Conservation (phyloP, 768 basidiomycete species). For the Pisolithus albus region DNA sequence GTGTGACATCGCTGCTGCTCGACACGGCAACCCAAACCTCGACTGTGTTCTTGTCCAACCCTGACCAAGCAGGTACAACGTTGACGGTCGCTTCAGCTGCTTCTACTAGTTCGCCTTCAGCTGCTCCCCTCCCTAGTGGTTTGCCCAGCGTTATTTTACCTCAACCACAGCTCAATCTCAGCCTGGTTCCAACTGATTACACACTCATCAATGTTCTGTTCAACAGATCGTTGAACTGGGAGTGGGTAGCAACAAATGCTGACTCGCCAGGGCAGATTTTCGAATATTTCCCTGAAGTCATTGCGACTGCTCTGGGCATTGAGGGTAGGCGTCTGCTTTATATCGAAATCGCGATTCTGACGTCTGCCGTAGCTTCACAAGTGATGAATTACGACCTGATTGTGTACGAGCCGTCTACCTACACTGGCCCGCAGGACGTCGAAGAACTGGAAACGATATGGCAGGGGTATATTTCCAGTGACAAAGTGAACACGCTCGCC, state of each 20-base stretch:
- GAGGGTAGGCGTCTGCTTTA: slow-evolving; percentile 26
- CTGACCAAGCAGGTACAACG: slow-evolving; percentile 33
- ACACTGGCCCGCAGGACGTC: slow-evolving; percentile 42
- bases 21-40: slow-evolving; percentile 15
- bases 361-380: slow-evolving; percentile 23
- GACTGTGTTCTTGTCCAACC: slow-evolving; percentile 26
- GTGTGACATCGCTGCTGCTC: slow-evolving; percentile 29
- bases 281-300: slow-evolving; percentile 51
- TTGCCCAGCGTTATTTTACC: slow-evolving; percentile 61
- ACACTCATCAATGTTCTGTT: slow-evolving; percentile 63
- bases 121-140: slow-evolving; percentile 44
- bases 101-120: slow-evolving; percentile 21
- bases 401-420: slow-evolving; percentile 60
- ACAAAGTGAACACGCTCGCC: slow-evolving; percentile 52
- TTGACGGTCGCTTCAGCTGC: slow-evolving; percentile 13
- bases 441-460: slow-evolving; percentile 58
- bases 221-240: slow-evolving; percentile 55
- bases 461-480: slow-evolving; percentile 59
- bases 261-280: slow-evolving; percentile 74
- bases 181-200: slow-evolving; percentile 31
- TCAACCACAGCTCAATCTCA: slow-evolving; percentile 12
- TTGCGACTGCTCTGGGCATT: slow-evolving; percentile 41
- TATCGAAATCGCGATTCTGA: slow-evolving; percentile 23
- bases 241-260: slow-evolving; percentile 50
- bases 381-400: slow-evolving; percentile 54